These are phyloP conservation scores for Bremia lactucae DNA, from an alignment of 352 stramenopile genomes.

Conservation along the genomic window DNA sequence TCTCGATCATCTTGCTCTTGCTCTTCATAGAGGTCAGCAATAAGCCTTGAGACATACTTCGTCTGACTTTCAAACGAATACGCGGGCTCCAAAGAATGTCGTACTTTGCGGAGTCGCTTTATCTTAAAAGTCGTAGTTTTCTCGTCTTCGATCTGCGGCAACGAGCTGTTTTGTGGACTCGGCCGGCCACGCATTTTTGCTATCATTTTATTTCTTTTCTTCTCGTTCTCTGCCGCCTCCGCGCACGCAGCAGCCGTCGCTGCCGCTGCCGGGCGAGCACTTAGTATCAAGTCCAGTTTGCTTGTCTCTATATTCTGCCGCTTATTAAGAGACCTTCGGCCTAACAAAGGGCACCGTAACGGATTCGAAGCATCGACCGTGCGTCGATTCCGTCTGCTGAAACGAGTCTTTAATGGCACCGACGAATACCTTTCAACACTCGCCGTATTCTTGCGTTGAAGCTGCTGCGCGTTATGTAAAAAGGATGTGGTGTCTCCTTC, in stretches of 20 bases:
- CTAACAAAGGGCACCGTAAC: neutral
- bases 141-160: conserved; percentile 48
- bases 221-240: conserved; percentile 8
- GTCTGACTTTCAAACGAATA: conserved; percentile 28
- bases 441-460: conserved; percentile 6
- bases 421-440: neutral
- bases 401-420: conserved; percentile 1
- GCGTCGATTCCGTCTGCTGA: conserved; percentile 17
- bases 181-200: too few relatives aligned
- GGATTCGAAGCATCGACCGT: conserved; percentile 14
- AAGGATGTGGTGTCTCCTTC: conserved; percentile 8
- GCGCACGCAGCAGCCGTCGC: conserved; percentile 9
- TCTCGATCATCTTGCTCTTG: conserved; percentile 68
- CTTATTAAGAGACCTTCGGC: conserved; percentile 6
- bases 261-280: conserved; percentile 7
- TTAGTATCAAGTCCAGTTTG: conserved; percentile 7
- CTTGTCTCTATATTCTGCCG: conserved; percentile 1
- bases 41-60: conserved; percentile 31
- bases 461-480: conserved; percentile 1
- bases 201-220: conserved; percentile 7
- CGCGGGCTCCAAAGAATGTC: conserved; percentile 31
- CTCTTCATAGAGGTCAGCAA: conserved; percentile 52
- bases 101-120: conserved; percentile 26
- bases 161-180: too few relatives aligned
- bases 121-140: conserved; percentile 40